Evolutionary conservation across 2,329 filamentous ascomycete species (phyloP), one percentile per base, ranked within the genome.

Genomic region (Ceratocystis destructans): DNA sequence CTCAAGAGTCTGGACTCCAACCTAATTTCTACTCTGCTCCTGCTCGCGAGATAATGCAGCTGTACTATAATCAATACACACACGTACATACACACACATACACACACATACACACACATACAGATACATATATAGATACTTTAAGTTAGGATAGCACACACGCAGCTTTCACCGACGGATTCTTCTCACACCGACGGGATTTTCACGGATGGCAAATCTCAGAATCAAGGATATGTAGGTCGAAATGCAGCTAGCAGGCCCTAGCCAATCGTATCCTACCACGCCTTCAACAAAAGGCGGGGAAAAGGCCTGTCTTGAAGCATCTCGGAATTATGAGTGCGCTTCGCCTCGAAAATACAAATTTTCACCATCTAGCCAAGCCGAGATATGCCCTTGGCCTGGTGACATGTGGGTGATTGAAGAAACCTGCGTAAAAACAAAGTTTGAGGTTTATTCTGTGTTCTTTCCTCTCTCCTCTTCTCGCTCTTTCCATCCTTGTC

Each of bases 161-260:
- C n/a, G n/a, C 22, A n/a, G 55, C 31, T 20, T 59, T 59, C 25
- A 59, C 55, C 55, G 55, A 59, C 6, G 28, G 28, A 33, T 59
- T 31, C 6, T 59, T 37, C 31, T 37, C n/a, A 37, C 28, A 33
- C 55, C 55, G 55, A 59, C 55, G 55, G 17, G 55, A 59, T 59
- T 59, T 59, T 59, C 55, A 59, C 17, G 33, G 55, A 59, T 59
- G 55, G 55, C 55, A 20, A 31, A 59, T 59, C 55, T 33, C 31
- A 53, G 48, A 22, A 53, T 53, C 48, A 53, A 53, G 20, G 10
- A 28, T 53, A 53, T 53, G 48, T 53, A 59, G 55, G 55, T 28
- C 28, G 55, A 59, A 31, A 59, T 59, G 28, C 28, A 37, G 55
- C 31, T 59, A 20, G 55, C 31, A 59, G 48, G 31, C 55, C 55